Percentiles rank a stretch among this genome's conserved stretches.
Evolutionary conservation across 768 basidiomycete species (phyloP).

Genomic region (Kwoniella heveanensis): DNA sequence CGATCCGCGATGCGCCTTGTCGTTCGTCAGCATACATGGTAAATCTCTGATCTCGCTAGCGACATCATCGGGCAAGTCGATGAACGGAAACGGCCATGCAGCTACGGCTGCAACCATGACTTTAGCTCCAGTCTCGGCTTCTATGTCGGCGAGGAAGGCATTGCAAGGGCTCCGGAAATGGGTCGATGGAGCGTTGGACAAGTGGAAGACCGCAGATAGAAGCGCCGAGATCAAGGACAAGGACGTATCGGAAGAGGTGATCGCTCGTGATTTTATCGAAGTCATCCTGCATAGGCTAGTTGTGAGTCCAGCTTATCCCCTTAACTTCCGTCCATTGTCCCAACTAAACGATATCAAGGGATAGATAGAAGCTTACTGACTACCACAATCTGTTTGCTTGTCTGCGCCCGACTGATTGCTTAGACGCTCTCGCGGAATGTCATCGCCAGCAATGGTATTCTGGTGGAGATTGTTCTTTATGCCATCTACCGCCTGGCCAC

Average conservation of each 20-base stretch:
- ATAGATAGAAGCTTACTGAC: too few species aligned
- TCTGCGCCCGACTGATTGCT: too few species aligned
- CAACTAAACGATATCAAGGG: too few species aligned
- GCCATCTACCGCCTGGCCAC: constrained; percentile 23
- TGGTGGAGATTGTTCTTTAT: constrained; percentile 20
- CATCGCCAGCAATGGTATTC: neutral
- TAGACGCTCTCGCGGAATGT: neutral
- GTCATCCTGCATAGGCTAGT: constrained; percentile 10
- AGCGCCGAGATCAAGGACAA: neutral
- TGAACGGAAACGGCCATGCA: neutral
- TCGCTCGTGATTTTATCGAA: constrained; percentile 9
- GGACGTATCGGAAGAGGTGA: constrained; percentile 17
- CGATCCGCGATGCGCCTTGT: constrained; percentile 26
- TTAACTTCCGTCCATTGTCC: too few species aligned
- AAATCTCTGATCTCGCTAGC: constrained; percentile 11
- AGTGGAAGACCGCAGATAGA: constrained; percentile 3
- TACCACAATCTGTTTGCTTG: too few species aligned
- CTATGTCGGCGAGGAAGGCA: neutral
- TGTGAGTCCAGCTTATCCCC: constrained; percentile 13
- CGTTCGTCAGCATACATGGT: constrained; percentile 31
- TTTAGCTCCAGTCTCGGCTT: too few species aligned
- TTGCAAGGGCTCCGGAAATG: constrained; percentile 28
- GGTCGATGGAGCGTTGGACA: constrained; percentile 13
- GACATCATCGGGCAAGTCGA: constrained; percentile 11
- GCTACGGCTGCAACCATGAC: too few species aligned